Percentiles rank a stretch among this genome's conserved stretches.
Conservation (phyloP, 1,284 basidiomycete genomes). For the Sporisorium graminicola region DNA sequence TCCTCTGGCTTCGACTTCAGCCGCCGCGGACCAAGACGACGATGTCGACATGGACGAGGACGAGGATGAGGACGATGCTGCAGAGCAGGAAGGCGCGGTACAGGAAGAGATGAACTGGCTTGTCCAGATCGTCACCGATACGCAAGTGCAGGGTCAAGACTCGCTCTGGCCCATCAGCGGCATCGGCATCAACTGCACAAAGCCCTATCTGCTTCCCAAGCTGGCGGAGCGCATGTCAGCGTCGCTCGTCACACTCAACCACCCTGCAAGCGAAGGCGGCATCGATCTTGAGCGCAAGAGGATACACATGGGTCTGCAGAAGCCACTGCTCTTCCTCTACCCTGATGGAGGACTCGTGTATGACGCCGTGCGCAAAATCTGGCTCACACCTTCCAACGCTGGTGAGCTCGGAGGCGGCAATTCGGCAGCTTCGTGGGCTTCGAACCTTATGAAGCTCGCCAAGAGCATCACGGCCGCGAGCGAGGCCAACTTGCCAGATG, state of each 20-base stretch:
- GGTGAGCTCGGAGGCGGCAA: constrained; percentile 20
- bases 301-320: constrained; percentile 11
- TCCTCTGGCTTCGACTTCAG: constrained; percentile 6
- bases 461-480: constrained; percentile 18
- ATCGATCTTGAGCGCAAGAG: constrained; percentile 23
- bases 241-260: constrained; percentile 34
- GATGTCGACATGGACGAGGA: constrained; percentile 42
- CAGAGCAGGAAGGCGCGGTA: constrained; percentile 20
- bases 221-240: constrained; percentile 48
- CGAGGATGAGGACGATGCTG: constrained; percentile 20
- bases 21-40: constrained; percentile 1
- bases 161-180: constrained; percentile 51
- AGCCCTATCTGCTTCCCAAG: constrained; percentile 48
- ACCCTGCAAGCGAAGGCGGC: constrained; percentile 17
- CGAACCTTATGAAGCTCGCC: constrained; percentile 47
- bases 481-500: constrained; percentile 13
- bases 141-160: constrained; percentile 35
- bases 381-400: constrained; percentile 39
- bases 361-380: constrained; percentile 53
- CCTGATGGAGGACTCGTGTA: constrained; percentile 64
- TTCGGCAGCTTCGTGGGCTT: constrained; percentile 44
- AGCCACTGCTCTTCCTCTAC: constrained; percentile 61
- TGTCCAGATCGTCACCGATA: constrained; percentile 39
- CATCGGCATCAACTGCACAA: constrained; percentile 66
- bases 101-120: constrained; percentile 53